Base-by-base conservation (phyloP, 768 basidiomycete species). In the Gloeostereum incarnatum region DNA sequence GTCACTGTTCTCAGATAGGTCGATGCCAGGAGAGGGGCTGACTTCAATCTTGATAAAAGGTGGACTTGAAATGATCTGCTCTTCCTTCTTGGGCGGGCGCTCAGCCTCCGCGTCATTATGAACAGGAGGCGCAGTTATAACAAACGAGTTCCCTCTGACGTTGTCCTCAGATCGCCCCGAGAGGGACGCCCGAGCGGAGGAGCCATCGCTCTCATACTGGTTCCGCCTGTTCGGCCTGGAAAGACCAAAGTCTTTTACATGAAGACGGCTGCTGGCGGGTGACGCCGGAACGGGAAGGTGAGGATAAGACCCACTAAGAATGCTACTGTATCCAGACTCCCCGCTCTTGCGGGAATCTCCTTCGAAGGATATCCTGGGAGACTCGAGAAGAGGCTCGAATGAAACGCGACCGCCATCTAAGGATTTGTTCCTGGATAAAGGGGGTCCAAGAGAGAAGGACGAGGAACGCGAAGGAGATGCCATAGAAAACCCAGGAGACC, bases 371-470 rank as follows among this genome's bases (percentile, higher is more conserved):
- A 59, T 59, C n/a, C 62, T 60, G 7, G 66, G 61, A 4, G 65
- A 61, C 41, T 73, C 68, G 7, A 69, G 55, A 14, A 60, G 46
- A 13, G 78, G 80, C 41, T 81, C 74, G 44, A 81, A 81, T 1
- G 78, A 75, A 21, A 78, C 44, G 22, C 56, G 63, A 7, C 64
- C 73, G 35, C 80, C 75, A 27, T 54, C n/a, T n/a, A n/a, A 53
- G 3, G 66, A 68, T 33, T 57, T 58, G 27, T 56, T 56, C 43
- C 58, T 60, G 22, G 57, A 51, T 19, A 63, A 47, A 13, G 69
- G 63, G 27, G 64, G 63, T 9, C 61, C 59, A 10, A 63, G 57
- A 5, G 63, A 58, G 31, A 59, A 57, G 35, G 66, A 64, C 8
- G 63, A 61, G 5, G 57, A 47, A 43, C 52, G 60, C 18, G 57